phyloP scores from a whole-genome alignment of 495 filamentous ascomycete genomes.

The Penicillium nucicola region DNA sequence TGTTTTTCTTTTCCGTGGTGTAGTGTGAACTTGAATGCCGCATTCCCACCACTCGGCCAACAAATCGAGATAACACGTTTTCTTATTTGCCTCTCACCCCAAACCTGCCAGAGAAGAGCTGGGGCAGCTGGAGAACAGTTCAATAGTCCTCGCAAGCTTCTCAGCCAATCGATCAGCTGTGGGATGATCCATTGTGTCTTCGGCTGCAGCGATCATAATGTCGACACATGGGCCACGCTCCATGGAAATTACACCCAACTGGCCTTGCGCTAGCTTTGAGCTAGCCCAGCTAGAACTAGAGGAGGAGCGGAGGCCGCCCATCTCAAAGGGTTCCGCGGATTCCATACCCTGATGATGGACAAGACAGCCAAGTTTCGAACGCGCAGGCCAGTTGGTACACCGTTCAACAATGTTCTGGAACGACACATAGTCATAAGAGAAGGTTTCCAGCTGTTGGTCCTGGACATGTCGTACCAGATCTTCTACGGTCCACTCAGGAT shows the following conservation, averaged over 20 bases:
- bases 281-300: slow-evolving; percentile 5
- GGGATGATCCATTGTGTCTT: slow-evolving; percentile 1
- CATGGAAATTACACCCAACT: slow-evolving; percentile 7
- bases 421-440: slow-evolving; percentile 41
- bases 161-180: too few species aligned
- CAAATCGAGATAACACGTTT: too few species aligned
- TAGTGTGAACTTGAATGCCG: too few species aligned
- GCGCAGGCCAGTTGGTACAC: slow-evolving; percentile 45
- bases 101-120: too few species aligned
- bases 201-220: background rate
- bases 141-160: too few species aligned
- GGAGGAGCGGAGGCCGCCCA: slow-evolving; percentile 3
- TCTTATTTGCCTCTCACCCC: too few species aligned
- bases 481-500: slow-evolving; percentile 28
- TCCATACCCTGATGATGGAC: slow-evolving; percentile 7
- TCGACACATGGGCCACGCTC: background rate
- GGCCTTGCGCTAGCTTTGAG: slow-evolving; percentile 1
- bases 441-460: slow-evolving; percentile 39
- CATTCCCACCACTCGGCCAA: too few species aligned
- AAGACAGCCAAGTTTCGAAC: slow-evolving; percentile 1
- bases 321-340: slow-evolving; percentile 15
- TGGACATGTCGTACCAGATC: slow-evolving; percentile 44
- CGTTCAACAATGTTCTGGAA: slow-evolving; percentile 41
- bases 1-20: too few species aligned
- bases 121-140: too few species aligned